Evolutionary conservation across 495 filamentous ascomycete species (phyloP).

Genomic region (Aspergillus homomorphus): DNA sequence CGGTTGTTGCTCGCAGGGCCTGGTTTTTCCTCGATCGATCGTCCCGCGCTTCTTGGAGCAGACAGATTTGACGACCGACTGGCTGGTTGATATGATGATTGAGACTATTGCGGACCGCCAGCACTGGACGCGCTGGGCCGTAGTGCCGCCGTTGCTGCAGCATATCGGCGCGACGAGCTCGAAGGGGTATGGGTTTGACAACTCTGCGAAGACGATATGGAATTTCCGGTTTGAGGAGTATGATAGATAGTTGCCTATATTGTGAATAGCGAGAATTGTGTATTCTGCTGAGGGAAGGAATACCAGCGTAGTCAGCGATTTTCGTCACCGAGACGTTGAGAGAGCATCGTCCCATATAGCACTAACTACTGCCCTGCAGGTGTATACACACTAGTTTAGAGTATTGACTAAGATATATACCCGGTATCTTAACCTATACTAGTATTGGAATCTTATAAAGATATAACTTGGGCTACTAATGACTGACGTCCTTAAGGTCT

Average conservation of each 20-base stretch:
- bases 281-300: no score
- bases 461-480: no score
- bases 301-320: no score
- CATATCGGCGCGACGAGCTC: constrained; percentile 45
- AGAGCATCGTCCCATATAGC: no score
- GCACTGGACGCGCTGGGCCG: constrained; percentile 42
- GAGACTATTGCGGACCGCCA: constrained; percentile 43
- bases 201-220: constrained; percentile 35
- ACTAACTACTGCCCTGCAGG: no score
- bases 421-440: no score
- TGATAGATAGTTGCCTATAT: constrained; percentile 7
- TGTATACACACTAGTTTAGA: no score
- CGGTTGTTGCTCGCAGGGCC: constrained; percentile 49
- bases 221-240: constrained; percentile 42
- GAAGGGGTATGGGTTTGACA: constrained; percentile 27
- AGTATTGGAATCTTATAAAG: no score
- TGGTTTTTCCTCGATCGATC: constrained; percentile 39
- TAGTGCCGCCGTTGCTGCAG: constrained; percentile 50
- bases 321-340: no score
- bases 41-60: constrained; percentile 17
- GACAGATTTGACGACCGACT: constrained; percentile 24
- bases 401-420: no score
- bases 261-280: no score
- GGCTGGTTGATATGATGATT: constrained; percentile 38
- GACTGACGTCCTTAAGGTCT: no score